Conservation (phyloP, 257 asterid genomes). For the Fraxinus excelsior region DNA sequence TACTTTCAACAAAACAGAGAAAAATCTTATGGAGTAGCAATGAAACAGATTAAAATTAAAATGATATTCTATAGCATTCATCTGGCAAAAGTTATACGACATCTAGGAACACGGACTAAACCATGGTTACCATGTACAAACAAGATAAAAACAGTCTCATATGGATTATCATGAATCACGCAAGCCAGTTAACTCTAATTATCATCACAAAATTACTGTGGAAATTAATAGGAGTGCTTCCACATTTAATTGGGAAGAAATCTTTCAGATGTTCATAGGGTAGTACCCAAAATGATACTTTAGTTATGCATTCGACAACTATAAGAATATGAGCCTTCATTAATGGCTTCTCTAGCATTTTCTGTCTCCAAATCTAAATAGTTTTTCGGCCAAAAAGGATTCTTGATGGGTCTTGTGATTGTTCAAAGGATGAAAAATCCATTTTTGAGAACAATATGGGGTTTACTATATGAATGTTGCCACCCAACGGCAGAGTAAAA, state of each 20-base stretch:
- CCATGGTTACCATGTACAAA: not conserved
- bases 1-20: not conserved
- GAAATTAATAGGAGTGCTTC: not conserved
- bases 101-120: not conserved
- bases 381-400: slow-evolving; percentile 5
- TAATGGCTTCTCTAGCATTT: slow-evolving; percentile 59
- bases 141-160: not conserved
- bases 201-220: not conserved
- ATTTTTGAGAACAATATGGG: slow-evolving; percentile 16
- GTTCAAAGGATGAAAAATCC: slow-evolving; percentile 26
- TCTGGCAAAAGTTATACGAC: not conserved
- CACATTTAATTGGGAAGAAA: not conserved
- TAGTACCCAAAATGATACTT: not conserved
- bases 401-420: slow-evolving; percentile 12
- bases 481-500: slow-evolving; percentile 26
- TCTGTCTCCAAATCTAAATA: slow-evolving; percentile 37
- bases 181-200: not conserved
- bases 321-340: not conserved
- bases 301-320: not conserved
- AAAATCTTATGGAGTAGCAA: not conserved
- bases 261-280: not conserved
- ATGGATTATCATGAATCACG: not conserved
- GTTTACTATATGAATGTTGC: slow-evolving; percentile 38
- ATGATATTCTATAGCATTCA: not conserved
- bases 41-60: not conserved